Percentiles rank a stretch among this genome's conserved stretches.
Evolutionary conservation across 2,329 filamentous ascomycete species (phyloP).

Genomic region (Tolypocladium ovalisporum): DNA sequence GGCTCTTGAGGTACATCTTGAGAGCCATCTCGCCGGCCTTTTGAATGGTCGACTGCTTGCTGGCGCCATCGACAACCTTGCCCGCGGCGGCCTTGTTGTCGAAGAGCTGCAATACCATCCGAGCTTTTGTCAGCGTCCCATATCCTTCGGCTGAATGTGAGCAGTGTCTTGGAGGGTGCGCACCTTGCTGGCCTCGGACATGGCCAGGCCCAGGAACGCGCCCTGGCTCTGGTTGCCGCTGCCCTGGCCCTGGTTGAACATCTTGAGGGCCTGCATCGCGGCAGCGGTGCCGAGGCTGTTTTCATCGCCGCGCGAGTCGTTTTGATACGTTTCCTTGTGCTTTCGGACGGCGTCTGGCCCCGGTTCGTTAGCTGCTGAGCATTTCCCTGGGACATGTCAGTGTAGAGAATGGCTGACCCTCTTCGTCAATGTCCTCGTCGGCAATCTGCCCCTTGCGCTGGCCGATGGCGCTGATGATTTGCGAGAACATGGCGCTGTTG

Average conservation of each 20-base stretch:
- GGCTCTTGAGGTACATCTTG: constrained; percentile 82
- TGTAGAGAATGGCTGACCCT: constrained; percentile 21
- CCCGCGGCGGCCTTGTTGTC: constrained; percentile 45
- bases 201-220: constrained; percentile 73
- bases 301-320: constrained; percentile 34
- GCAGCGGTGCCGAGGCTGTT: constrained; percentile 58
- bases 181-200: constrained; percentile 77
- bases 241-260: constrained; percentile 53
- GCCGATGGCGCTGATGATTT: constrained; percentile 33
- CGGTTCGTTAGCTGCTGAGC: neutral
- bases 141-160: too few relatives aligned
- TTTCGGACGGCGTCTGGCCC: constrained; percentile 53
- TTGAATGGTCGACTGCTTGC: constrained; percentile 72
- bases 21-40: constrained; percentile 76
- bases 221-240: constrained; percentile 50
- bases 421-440: constrained; percentile 38
- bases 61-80: constrained; percentile 44
- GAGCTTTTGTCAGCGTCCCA: too few relatives aligned
- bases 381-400: neutral
- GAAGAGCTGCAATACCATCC: constrained; percentile 50
- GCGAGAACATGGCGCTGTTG: constrained; percentile 36
- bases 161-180: constrained; percentile 8
- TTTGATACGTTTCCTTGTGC: constrained; percentile 64
- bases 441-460: constrained; percentile 38
- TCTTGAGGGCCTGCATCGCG: constrained; percentile 71